phyloP scores from a whole-genome alignment of 768 basidiomycete genomes.

The Boletus subparvulus region DNA sequence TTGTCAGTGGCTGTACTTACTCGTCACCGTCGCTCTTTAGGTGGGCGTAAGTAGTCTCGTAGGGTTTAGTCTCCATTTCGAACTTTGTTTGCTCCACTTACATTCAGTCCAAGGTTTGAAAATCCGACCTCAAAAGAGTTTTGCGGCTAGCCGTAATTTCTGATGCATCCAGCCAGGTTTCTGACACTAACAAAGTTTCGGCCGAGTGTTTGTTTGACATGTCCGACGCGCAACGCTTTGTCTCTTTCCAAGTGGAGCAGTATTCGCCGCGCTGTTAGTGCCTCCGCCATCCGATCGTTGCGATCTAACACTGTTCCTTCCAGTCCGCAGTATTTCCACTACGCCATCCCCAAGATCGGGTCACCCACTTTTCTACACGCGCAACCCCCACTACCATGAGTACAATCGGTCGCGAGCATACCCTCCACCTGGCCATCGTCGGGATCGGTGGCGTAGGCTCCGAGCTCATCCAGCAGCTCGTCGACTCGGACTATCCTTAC shows the following conservation, averaged over 20 bases:
- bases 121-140: too few species aligned
- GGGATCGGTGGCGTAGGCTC: constrained; percentile 93
- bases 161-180: constrained; percentile 1
- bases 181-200: not conserved
- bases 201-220: constrained; percentile 10
- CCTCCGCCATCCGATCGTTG: constrained; percentile 5
- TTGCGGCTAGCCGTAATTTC: not conserved
- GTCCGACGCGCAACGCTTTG: not conserved
- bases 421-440: constrained; percentile 68
- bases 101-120: too few species aligned
- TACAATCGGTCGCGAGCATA: constrained; percentile 23
- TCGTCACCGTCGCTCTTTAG: too few species aligned
- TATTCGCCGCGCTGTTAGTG: constrained; percentile 2
- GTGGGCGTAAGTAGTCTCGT: too few species aligned
- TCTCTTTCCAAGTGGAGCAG: not conserved
- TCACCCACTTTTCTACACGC: constrained; percentile 2
- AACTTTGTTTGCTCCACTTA: too few species aligned
- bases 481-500: constrained; percentile 48
- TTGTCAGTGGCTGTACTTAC: too few species aligned
- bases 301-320: constrained; percentile 6
- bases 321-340: not conserved
- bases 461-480: constrained; percentile 81
- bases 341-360: not conserved
- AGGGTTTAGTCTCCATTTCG: too few species aligned
- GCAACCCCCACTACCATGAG: constrained; percentile 13